A percentile compares a stretch with the other conserved stretches of the same genome.
Evolutionary conservation across 176 grass and related monocot species (phyloP).

Genomic region (Alopecurus myosuroides): DNA sequence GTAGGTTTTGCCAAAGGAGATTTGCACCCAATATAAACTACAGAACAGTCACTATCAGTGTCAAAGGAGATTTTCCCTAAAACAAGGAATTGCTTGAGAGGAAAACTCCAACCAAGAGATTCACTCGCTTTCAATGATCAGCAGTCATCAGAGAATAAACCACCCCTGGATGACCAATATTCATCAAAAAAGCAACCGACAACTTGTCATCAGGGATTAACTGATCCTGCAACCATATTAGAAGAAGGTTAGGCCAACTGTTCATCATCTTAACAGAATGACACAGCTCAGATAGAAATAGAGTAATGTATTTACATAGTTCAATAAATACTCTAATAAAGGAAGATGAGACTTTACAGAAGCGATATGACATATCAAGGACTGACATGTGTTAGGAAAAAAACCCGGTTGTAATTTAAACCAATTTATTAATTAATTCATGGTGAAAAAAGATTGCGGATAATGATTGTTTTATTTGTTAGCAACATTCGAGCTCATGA

Average conservation of each 20-base stretch:
- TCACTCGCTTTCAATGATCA: background rate
- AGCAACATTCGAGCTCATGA: background rate
- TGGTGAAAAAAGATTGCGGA: background rate
- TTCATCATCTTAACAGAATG: constrained; percentile 9
- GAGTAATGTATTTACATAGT: background rate
- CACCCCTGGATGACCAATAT: background rate
- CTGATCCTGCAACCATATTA: constrained; percentile 34
- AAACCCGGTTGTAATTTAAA: constrained; percentile 3
- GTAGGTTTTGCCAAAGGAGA: constrained; percentile 20
- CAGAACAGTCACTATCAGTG: constrained; percentile 3
- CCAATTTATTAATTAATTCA: background rate
- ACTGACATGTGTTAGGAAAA: background rate
- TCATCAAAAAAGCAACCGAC: constrained; percentile 16
- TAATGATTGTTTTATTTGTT: background rate
- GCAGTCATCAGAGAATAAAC: constrained; percentile 26
- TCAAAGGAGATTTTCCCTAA: constrained; percentile 59
- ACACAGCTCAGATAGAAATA: background rate
- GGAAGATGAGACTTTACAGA: background rate
- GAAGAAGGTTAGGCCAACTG: constrained; percentile 16
- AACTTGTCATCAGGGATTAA: constrained; percentile 18
- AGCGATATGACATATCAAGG: background rate
- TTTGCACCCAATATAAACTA: background rate
- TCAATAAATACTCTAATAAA: constrained; percentile 3
- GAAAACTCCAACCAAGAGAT: constrained; percentile 9
- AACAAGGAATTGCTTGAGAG: constrained; percentile 23